Evolutionary conservation across 441 rosid species (phyloP).

Genomic region (Populus hybrid): DNA sequence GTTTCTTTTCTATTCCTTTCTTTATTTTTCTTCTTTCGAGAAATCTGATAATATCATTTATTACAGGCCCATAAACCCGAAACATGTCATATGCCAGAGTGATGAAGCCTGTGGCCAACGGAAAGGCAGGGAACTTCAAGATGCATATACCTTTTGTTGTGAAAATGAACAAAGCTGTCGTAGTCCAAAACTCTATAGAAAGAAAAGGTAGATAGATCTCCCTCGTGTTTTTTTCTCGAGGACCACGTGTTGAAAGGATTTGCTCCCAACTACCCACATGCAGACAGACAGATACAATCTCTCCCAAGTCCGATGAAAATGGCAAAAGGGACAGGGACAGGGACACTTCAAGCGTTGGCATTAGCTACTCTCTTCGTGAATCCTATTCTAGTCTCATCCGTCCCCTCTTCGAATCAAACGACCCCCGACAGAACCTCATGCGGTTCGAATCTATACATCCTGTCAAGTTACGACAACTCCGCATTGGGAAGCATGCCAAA

Average conservation of each 20-base stretch:
- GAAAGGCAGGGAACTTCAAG: not conserved
- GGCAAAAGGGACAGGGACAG: not conserved
- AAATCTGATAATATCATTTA: too few species aligned
- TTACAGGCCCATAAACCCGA: not conserved
- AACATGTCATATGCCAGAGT: not conserved
- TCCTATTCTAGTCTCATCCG: not conserved
- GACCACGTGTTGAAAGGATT: not conserved
- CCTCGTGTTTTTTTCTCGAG: not conserved
- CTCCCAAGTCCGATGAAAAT: not conserved
- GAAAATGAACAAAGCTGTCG: not conserved
- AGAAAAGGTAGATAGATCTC: not conserved
- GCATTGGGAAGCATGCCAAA: too few species aligned
- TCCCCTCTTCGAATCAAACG: slow-evolving; percentile 12
- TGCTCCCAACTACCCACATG: not conserved
- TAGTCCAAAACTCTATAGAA: not conserved
- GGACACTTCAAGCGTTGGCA: too few species aligned
- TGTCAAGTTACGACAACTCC: not conserved
- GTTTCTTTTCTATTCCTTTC: not conserved
- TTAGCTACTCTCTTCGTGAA: too few species aligned
- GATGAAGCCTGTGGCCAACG: not conserved
- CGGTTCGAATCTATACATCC: not conserved
- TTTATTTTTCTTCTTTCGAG: not conserved
- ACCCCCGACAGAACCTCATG: not conserved
- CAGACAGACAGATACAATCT: not conserved
- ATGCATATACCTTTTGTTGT: not conserved